A percentile compares a stretch with the other conserved stretches of the same genome.
Conservation (phyloP, 768 basidiomycete species). For the Trametes cingulata region DNA sequence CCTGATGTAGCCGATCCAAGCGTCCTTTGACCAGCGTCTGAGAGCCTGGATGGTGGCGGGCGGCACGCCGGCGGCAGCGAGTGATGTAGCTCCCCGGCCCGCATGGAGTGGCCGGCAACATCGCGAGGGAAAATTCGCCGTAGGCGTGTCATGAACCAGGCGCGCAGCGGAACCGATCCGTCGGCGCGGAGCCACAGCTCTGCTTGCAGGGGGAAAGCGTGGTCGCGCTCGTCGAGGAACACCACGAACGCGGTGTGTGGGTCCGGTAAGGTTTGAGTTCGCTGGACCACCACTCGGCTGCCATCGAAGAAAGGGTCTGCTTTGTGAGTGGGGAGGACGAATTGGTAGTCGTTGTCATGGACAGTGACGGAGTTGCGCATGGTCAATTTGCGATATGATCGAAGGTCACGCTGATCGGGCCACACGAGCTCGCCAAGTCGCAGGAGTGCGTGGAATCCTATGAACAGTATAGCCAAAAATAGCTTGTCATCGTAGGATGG, state of each 20-base stretch:
- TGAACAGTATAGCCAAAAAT: conserved; percentile 24
- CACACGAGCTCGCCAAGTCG: conserved; percentile 33
- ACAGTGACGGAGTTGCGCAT: too few species aligned
- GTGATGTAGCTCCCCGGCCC: conserved; percentile 44
- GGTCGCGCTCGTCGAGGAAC: conserved; percentile 21
- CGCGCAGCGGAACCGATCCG: conserved; percentile 34
- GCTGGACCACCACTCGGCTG: too few species aligned
- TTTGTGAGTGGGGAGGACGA: too few species aligned
- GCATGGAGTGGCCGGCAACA: conserved; percentile 39
- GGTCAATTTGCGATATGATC: conserved; percentile 24
- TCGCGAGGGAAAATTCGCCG: background rate
- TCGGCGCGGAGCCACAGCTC: conserved; percentile 36
- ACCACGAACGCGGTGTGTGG: too few species aligned
- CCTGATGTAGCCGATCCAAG: conserved; percentile 39
- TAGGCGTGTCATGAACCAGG: conserved; percentile 39
- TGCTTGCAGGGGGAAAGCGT: conserved; percentile 27
- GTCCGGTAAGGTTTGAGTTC: too few species aligned
- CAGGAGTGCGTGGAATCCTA: conserved; percentile 28
- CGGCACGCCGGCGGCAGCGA: conserved; percentile 35
- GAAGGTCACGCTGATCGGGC: conserved; percentile 19
- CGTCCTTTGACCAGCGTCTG: conserved; percentile 41
- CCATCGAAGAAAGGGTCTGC: too few species aligned
- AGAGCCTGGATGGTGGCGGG: conserved; percentile 37
- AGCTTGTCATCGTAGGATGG: conserved; percentile 27
- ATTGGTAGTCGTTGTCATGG: too few species aligned